Percentiles rank a stretch among this genome's conserved stretches.
Evolutionary conservation across 2,329 filamentous ascomycete genomes (phyloP).

Genomic region (Xylariaceae sp.): DNA sequence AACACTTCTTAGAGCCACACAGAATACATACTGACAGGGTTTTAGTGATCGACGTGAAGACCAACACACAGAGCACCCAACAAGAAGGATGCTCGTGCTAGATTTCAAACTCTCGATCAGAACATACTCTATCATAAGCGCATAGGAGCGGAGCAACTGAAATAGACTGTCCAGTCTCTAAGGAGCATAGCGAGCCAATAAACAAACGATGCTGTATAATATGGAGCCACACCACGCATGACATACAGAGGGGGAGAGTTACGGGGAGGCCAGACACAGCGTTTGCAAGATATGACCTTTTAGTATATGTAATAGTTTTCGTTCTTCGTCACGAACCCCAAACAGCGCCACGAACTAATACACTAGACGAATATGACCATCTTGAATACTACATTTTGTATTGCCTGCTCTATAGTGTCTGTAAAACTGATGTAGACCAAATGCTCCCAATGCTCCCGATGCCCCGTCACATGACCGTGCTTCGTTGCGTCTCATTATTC

Average conservation of each 20-base stretch:
- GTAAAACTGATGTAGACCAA: not conserved
- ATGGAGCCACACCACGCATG: constrained; percentile 26
- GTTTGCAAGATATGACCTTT: constrained; percentile 36
- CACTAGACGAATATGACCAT: constrained; percentile 2
- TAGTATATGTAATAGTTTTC: constrained; percentile 42
- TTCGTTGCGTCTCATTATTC: not conserved
- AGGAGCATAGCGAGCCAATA: constrained; percentile 41
- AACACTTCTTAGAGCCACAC: not conserved
- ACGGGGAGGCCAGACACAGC: constrained; percentile 31
- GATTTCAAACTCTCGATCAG: constrained; percentile 2
- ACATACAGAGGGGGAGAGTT: constrained; percentile 24
- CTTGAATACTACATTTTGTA: constrained; percentile 1
- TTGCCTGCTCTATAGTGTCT: not conserved
- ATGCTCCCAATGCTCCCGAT: not conserved
- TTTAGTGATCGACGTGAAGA: constrained; percentile 91
- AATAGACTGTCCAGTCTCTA: constrained; percentile 23
- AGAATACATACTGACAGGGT: constrained; percentile 33
- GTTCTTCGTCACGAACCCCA: constrained; percentile 23
- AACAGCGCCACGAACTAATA: not conserved
- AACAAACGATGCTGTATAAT: constrained; percentile 38
- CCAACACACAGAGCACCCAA: constrained; percentile 70
- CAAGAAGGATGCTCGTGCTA: constrained; percentile 78
- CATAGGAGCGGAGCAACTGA: constrained; percentile 8
- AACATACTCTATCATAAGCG: constrained; percentile 12
- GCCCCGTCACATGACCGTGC: not conserved